These are phyloP conservation scores for Sporothrix inflata DNA, from an alignment of 2,329 filamentous ascomycete species.

Conservation along the genomic window DNA sequence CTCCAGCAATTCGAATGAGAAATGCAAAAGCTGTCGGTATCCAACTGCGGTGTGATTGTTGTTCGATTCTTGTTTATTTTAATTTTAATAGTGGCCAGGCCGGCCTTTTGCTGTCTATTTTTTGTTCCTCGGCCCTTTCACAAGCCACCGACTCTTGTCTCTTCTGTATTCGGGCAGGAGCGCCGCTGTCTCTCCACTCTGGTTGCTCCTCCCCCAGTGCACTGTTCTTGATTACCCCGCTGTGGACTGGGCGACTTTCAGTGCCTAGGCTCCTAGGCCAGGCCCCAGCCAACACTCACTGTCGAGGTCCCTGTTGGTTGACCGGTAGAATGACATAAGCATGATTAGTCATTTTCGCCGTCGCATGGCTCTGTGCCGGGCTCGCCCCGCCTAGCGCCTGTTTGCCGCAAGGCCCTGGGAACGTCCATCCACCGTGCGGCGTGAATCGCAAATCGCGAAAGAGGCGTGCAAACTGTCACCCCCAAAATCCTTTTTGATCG, in stretches of 20 bases:
- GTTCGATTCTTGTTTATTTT: background rate
- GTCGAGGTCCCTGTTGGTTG: background rate
- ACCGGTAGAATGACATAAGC: background rate
- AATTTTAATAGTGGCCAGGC: constrained; percentile 4
- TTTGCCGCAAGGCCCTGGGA: constrained; percentile 10
- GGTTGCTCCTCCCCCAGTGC: constrained; percentile 17
- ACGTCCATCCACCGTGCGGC: background rate
- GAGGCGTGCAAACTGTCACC: constrained; percentile 3
- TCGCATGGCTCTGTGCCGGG: constrained; percentile 4
- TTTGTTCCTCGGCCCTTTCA: constrained; percentile 30
- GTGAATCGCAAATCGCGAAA: constrained; percentile 25
- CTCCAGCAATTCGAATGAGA: background rate
- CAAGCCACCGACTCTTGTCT: constrained; percentile 14
- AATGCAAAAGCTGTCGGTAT: background rate
- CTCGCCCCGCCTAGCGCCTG: constrained; percentile 17
- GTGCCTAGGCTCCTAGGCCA: background rate
- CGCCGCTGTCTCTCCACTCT: constrained; percentile 22
- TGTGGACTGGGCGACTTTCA: background rate
- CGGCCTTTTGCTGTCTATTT: background rate
- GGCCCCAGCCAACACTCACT: background rate
- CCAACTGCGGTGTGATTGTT: background rate
- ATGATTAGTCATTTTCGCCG: constrained; percentile 4
- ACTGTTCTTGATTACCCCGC: constrained; percentile 15
- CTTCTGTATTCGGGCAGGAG: constrained; percentile 21
- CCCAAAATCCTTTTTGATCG: background rate